Evolutionary conservation across 257 asterid genomes (phyloP).

Genomic region (Lavandula angustifolia): DNA sequence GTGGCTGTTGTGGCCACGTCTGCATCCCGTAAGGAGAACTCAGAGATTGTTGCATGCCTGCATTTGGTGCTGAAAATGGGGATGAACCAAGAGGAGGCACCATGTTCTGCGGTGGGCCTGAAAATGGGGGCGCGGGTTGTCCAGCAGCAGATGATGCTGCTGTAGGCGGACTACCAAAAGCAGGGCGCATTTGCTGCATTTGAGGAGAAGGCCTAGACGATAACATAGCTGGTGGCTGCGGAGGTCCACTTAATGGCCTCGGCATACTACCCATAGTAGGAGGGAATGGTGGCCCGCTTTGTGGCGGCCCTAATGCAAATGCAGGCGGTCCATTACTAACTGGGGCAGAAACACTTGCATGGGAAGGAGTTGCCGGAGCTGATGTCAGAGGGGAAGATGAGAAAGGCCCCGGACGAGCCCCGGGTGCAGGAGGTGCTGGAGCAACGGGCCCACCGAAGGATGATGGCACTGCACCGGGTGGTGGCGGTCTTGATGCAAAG

Average conservation of each 20-base stretch:
- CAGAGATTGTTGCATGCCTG: conserved; percentile 55
- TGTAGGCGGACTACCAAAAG: conserved; percentile 75
- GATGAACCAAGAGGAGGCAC: conserved; percentile 74
- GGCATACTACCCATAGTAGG: conserved; percentile 55
- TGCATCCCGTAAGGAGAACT: conserved; percentile 76
- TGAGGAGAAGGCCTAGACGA: conserved; percentile 55
- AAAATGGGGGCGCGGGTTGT: conserved; percentile 69
- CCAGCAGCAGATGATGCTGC: conserved; percentile 55
- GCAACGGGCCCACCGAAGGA: conserved; percentile 52
- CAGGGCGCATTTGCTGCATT: conserved; percentile 62
- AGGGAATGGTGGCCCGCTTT: conserved; percentile 64
- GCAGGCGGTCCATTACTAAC: conserved; percentile 74
- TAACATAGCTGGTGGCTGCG: conserved; percentile 46
- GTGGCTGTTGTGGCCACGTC: conserved; percentile 75
- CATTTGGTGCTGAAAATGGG: conserved; percentile 63
- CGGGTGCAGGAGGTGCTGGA: conserved; percentile 46
- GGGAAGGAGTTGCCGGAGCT: conserved; percentile 50
- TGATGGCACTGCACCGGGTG: conserved; percentile 65
- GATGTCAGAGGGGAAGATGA: conserved; percentile 52
- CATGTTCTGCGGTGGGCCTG: conserved; percentile 50
- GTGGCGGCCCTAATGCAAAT: conserved; percentile 50
- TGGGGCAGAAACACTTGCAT: conserved; percentile 41
- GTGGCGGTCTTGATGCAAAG: conserved; percentile 76
- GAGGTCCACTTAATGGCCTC: conserved; percentile 64
- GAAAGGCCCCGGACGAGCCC: conserved; percentile 67